Base-by-base conservation (phyloP, 768 basidiomycete species). In the Suillus decipiens region DNA sequence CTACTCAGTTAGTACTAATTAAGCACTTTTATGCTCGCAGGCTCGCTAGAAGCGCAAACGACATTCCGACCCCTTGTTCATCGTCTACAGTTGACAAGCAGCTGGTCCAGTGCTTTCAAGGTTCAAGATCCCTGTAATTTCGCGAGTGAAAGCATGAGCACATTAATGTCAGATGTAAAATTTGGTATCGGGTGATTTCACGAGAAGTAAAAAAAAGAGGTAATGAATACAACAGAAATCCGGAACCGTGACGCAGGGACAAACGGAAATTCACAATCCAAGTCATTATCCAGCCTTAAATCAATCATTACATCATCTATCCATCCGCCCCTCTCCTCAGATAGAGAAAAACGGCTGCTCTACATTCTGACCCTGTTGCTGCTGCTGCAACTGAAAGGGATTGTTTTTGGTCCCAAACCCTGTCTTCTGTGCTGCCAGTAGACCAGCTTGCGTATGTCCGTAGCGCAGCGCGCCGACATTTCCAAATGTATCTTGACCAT, bases 401-500 rank as follows among this genome's bases (percentile, higher is more conserved):
- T 91, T 90, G 71, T 89, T 92, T 73, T 84, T 82, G 14, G 71
- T 73, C 31, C 72, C 75, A 58, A 68, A 73, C 31, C 85, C 84
- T 60, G 84, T 80, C 73, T 78, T 78, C 66, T 86, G 84, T 12
- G 70, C 65, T 24, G 80, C 67, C 39, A 86, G 42, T 8, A 79
- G 76, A 10, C 86, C 86, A 19, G 84, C 86, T 41, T 82, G 79
- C 0, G 85, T 84, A 57, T 85, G 80, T 2, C 87, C 87, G 64
- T 86, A 91, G 81, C 95, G 85, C 65, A 96, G 73, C 59, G 80
- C 65, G 22, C 96, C 96, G 37, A 86, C 69, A 73, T 99, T 99
- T 58, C 96, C 96, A 72, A 98, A 99, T 60, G 96, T 96, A 77
- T 99, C 97, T 72, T 91, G 80, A 1, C 97, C 96, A 68, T 93